Evolutionary conservation across 2,329 filamentous ascomycete species (phyloP), one percentile per base, ranked within the genome.

Genomic region (Samsoniella hepiali): DNA sequence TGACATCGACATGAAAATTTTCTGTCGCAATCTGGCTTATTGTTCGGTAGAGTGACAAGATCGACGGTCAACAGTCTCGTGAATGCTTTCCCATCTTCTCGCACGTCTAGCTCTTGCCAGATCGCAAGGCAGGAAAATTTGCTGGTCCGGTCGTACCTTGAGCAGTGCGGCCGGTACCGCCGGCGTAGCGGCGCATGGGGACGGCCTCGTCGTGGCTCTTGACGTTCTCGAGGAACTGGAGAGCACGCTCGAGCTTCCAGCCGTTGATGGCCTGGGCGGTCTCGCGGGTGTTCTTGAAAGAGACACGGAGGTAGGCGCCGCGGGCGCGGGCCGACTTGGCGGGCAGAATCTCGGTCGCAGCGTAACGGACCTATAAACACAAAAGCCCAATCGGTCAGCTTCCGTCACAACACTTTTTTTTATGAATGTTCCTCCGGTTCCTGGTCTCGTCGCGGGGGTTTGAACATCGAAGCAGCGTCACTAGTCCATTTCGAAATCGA

Each of bases 221-320:
- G 76, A 99, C 95, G 82, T 99, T 98, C 86, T 97, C 91, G 78
- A 99, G 91, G 89, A 96, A 99, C 79, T 89, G 88, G 73, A 97
- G 84, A 76, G 95, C 95, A 78, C 95, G 93, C 83, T 92, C 86
- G 78, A 98, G 80, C 87, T 97, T 97, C 93, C 93, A 97, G 83
- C 94, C 94, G 84, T 95, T 98, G 88, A 99, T 97, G 76, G 93
- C 93, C 87, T 98, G 95, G 71, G 96, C 95, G 72, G 94, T 97
- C 87, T 99, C 96, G 78, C 95, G 93, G 80, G 95, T 99, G 90
- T 99, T 99, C 90, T 99, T 99, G 91, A 97, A 99, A 75, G 91
- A 96, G 75, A 98, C 94, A 80, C 95, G 93, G 76, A 99, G 91
- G 88, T 98, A 99, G 80, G 93, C 93, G 82, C 96, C 95, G 83